Conservation (phyloP, 805 yeast genomes). For the Candida cerambycidarum region DNA sequence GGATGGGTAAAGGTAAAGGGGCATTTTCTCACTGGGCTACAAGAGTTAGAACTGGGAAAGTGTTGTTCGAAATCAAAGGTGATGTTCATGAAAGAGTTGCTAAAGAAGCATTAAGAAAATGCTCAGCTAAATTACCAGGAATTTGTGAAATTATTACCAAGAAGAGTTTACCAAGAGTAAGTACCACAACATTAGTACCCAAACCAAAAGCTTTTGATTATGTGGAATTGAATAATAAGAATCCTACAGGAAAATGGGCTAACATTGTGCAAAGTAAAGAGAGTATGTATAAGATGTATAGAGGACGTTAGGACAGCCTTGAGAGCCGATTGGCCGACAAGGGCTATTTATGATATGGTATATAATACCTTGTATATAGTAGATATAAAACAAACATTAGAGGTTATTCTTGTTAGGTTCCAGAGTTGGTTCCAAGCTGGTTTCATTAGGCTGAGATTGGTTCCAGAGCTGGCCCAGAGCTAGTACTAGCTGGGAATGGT, state of each 20-base stretch:
- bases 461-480: too few species aligned
- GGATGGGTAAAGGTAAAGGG: slow-evolving; percentile 99
- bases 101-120: slow-evolving; percentile 84
- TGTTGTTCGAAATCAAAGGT: slow-evolving; percentile 82
- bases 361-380: too few species aligned
- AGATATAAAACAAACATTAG: too few species aligned
- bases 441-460: too few species aligned
- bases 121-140: slow-evolving; percentile 91
- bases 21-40: slow-evolving; percentile 96
- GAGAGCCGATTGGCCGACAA: too few species aligned
- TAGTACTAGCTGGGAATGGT: too few species aligned
- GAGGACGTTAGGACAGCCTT: slow-evolving; percentile 12
- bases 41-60: slow-evolving; percentile 93
- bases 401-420: too few species aligned
- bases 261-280: slow-evolving; percentile 52
- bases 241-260: slow-evolving; percentile 65
- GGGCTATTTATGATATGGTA: too few species aligned
- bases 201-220: slow-evolving; percentile 51
- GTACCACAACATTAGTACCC: slow-evolving; percentile 56
- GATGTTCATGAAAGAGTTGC: slow-evolving; percentile 86
- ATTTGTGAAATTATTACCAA: slow-evolving; percentile 77
- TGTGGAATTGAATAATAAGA: slow-evolving; percentile 50
- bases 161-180: slow-evolving; percentile 67
- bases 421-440: too few species aligned
- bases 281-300: slow-evolving; percentile 55